Base-by-base conservation (phyloP, 164 flowering plant species). In the Aristolochia californica region DNA sequence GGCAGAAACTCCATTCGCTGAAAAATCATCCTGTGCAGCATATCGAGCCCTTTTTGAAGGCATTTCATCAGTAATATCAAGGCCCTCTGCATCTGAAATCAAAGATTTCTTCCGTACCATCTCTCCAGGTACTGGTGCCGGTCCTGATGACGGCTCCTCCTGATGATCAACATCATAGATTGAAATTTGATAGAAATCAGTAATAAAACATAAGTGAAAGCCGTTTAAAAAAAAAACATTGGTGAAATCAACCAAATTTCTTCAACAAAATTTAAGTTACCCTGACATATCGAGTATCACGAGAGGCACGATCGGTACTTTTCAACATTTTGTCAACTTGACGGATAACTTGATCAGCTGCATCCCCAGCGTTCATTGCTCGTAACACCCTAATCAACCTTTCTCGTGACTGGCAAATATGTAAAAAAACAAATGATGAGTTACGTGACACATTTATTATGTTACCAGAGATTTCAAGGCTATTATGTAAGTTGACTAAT, bases 351-450 rank as follows among this genome's bases (percentile, higher is more conserved):
- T 94, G 99, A 74, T 90, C 99, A 68, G 93, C 97, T 28, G 91
- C 96, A 70, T 90, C 99, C 47, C 93, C 99, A 67, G 97, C 97
- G 84, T 90, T 90, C 83, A 88, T 83, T 62, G 81, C 78, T 30
- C 89, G 82, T 65, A 94, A 67, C 30, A 77, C 80, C 72, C 79
- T 78, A 16, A 94, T 61, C 72, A 94, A 72, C 63, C 65, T 81
- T 49, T 94, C 99, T 71, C 97, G 85, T 48, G 97, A 83, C 99
- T 94, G 77, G 55, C 61, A 72, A 74, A 13, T 18, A 45, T 62
- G n/a, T 69, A 23, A 4, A 55, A 25, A 38, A 13, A 11, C 26
- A 58, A 28, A 25, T 28, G 30, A 28, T 2, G 30, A 7, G 30
- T 7, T 34, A 9, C 40, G 0, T 34, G 40, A 7, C 40, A 34